Evolutionary conservation across 495 filamentous ascomycete genomes (phyloP).

Genomic region (Evernia prunastri): DNA sequence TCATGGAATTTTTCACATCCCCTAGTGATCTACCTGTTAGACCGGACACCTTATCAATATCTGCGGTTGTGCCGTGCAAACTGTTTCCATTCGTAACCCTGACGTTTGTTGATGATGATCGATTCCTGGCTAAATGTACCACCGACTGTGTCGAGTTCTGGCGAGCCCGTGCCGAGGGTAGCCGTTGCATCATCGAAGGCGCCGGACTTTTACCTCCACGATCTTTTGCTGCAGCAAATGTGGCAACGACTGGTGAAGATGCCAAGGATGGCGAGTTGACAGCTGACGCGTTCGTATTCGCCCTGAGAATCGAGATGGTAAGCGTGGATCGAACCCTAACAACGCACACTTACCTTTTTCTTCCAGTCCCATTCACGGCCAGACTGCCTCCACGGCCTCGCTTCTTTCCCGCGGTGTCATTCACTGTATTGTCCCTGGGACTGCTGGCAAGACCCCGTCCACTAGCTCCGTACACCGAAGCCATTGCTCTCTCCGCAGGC

Average conservation of each 20-base stretch:
- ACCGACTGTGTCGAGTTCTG: conserved; percentile 56
- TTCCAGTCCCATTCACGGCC: conserved; percentile 50
- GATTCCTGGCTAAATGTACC: conserved; percentile 46
- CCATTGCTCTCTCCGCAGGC: conserved; percentile 66
- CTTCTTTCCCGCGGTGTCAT: conserved; percentile 58
- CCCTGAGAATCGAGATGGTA: conserved; percentile 32
- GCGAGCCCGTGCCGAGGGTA: conserved; percentile 60
- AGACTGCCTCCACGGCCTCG: conserved; percentile 55
- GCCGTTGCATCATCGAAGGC: conserved; percentile 41
- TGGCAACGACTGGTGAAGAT: conserved; percentile 64
- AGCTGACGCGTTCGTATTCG: conserved; percentile 43
- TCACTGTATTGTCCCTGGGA: conserved; percentile 55
- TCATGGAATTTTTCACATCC: conserved; percentile 35
- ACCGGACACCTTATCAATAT: conserved; percentile 34
- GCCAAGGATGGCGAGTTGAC: conserved; percentile 62
- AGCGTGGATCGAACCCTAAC: neutral
- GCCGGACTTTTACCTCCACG: conserved; percentile 42
- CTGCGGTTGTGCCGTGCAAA: conserved; percentile 28
- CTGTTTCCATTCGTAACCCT: conserved; percentile 28
- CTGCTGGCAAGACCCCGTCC: conserved; percentile 48
- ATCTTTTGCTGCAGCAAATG: conserved; percentile 49
- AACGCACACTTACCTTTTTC: conserved; percentile 59
- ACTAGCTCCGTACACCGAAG: conserved; percentile 39
- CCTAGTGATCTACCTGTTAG: conserved; percentile 31
- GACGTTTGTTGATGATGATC: conserved; percentile 56